Base-by-base conservation (phyloP, 768 basidiomycete genomes). In the Boletus insuetus region DNA sequence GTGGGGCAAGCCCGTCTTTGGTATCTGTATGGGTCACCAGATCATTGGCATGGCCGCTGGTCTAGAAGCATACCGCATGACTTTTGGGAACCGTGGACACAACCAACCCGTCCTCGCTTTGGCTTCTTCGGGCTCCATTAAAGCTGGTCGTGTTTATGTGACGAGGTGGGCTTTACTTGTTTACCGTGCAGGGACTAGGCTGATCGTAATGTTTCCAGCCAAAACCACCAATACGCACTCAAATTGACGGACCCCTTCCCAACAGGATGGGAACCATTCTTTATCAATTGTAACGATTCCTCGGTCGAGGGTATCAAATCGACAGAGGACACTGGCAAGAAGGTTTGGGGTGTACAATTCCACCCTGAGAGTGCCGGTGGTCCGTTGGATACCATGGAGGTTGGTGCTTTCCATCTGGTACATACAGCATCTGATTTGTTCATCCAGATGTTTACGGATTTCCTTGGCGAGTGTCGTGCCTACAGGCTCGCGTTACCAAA, bases 21-120 rank as follows among this genome's bases (percentile, higher is more conserved):
- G 97, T 51, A 95, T 99, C 62, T 99, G 97, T 74, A 98, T 99
- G 97, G 97, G 96, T 48, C 93, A 98, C 69, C 96, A 98, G 73
- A 82, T 99, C 63, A 90, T 99, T 62, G 97, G 96, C 46, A 90
- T 99, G 80, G 97, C 96, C 26, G 96, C 94, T 22, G 96, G 97
- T 20, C 73, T 98, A 51, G 95, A 97, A 62, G 93, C 95, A 19
- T 98, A 98, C 73, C 82, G 97, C 43, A 99, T 99, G 97, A 94
- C 88, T 11, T 99, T 98, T 69, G 97, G 97, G n/a, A 98, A 99
- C 71, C 88, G 97, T 61, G 97, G 97, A 17, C 97, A 99, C 73
- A 99, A 99, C 70, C 97, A 99, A 71, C 97, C 97, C 31, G 97
- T 99, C 13, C 80, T 99, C 42, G 96, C 97, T 29, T 78, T 98